A percentile compares a stretch with the other conserved stretches of the same genome.
Conservation (phyloP, 2,329 filamentous ascomycete genomes). For the Phyllachora maydis region DNA sequence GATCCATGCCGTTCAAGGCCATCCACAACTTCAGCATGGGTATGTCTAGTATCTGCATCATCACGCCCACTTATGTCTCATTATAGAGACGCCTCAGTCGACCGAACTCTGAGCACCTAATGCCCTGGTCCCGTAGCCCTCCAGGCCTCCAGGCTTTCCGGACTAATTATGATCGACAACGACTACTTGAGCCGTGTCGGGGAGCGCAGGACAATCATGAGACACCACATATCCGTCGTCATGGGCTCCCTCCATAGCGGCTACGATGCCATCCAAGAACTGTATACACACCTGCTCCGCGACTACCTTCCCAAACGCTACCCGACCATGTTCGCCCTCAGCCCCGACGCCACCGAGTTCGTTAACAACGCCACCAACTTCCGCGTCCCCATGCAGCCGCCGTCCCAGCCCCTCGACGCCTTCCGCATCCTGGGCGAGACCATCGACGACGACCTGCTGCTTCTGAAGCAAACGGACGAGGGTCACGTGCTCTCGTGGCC, state of each 20-base stretch:
- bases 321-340: conserved; percentile 22
- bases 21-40: conserved; percentile 34
- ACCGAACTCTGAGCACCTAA: no score
- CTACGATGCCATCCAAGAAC: conserved; percentile 19
- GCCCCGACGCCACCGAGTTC: conserved; percentile 9
- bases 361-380: conserved; percentile 17
- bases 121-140: conserved; percentile 21
- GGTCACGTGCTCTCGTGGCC: conserved; percentile 22
- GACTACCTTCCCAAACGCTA: conserved; percentile 25
- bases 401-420: conserved; percentile 11
- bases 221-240: conserved; percentile 15
- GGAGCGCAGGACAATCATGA: conserved; percentile 16
- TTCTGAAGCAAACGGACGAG: conserved; percentile 18
- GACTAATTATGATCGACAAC: conserved; percentile 29
- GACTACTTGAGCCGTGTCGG: conserved; percentile 24
- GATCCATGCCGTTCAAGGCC: conserved; percentile 26
- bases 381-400: conserved; percentile 10
- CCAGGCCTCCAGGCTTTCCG: conserved; percentile 18
- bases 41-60: conserved; percentile 5
- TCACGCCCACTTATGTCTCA: conserved; percentile 2
- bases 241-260: conserved; percentile 20
- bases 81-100: no score
- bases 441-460: conserved; percentile 32
- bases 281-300: conserved; percentile 23
- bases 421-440: conserved; percentile 23